Base-by-base conservation (phyloP, 2,329 filamentous ascomycete genomes). In the Aspergillus sp. region DNA sequence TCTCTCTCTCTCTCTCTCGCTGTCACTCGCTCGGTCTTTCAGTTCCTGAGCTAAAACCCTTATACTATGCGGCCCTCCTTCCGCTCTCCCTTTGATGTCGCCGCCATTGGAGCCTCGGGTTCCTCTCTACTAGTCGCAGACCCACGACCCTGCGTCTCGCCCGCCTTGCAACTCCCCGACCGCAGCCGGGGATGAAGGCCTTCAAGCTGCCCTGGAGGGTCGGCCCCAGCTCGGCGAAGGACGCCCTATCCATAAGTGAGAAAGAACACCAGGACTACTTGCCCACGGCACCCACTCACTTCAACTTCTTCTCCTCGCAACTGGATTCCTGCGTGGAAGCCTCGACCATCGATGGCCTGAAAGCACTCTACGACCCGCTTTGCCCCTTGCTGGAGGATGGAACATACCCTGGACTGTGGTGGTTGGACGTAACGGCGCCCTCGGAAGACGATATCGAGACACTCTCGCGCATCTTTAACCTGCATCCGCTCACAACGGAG, bases 221-320 rank as follows among this genome's bases (percentile, higher is more conserved):
- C 96, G 14, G 15, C 43, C 23, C 39, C 17, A 49, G 27, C 6
- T 39, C 23, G 40, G 47, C 40, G 4, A 45, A 51, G 37, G 45
- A 31, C 45, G 4, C 39, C 39, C 12, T 21, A 35, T 31, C 37
- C 23, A 2, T 11, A 11, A 6, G 48, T 15, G 46, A 47, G 12
- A 55, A 58, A 31, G 56, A 48, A 1, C 3, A 14, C 17, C n/a
- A 58, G 39, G 56, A 58, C 2, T 12, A 17, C 23, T 14, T 14
- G 11, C 40, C 40, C 8, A 19, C 40, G 12, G 46, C 53, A 89
- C 81, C 84, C 40, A 93, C 92, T 68, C 85, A 92, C 6, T 52
- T 95, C 79, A 93, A 90, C 64, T 96, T 96, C 77, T 96, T 97
- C 76, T 96, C 91, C 0, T 96, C 93, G 1, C 90, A 91, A 51